Evolutionary conservation across 1,284 basidiomycete species (phyloP), one percentile per base, ranked within the genome.

Genomic region (Schizophyllum amplum): DNA sequence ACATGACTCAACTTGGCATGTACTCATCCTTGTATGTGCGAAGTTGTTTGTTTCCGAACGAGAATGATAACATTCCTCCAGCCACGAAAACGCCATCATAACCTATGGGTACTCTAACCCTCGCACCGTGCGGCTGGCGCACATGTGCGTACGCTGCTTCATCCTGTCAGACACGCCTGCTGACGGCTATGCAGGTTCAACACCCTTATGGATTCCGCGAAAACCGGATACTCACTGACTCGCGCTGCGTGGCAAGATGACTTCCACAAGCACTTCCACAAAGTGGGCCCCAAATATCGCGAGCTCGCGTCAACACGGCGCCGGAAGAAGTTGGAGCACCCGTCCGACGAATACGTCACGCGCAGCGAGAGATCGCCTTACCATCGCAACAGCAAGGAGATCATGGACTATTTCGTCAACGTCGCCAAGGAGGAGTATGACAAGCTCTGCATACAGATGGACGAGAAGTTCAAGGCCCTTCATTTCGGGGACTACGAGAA

Each of bases 51-150:
- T 3, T 17, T 42, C 3, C 7, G 11, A 2, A 9, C 33, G 5
- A 13, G 13, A 2, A 3, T 9, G 13, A 13, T 42, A 42, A 17
- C 33, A 42, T 9, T 42, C 17, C 33, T n/a, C 7, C 7, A 42
- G 33, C 33, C 33, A 77, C 66, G 72, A 75, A 54, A 70, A 71
- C 24, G 63, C 69, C 1, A 66, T 72, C 5, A 54, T 65, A n/a
- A 52, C 27, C 7, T 17, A 50, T 5, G 66, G 66, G 1, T 65
- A 66, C 26, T 56, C n/a, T 11, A 48, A 63, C 23, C 58, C 54
- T 0, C 42, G 5, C 4, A 57, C 63, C 21, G 51, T 64, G 1
- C 56, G 53, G 24, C 47, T 62, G 4, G 65, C 63, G 0, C 64
- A 65, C 42, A 24, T 55, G 61, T 50, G 20, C 47, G 21, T 21